Evolutionary conservation across 257 asterid genomes (phyloP).

Genomic region (Solanum boliviense): DNA sequence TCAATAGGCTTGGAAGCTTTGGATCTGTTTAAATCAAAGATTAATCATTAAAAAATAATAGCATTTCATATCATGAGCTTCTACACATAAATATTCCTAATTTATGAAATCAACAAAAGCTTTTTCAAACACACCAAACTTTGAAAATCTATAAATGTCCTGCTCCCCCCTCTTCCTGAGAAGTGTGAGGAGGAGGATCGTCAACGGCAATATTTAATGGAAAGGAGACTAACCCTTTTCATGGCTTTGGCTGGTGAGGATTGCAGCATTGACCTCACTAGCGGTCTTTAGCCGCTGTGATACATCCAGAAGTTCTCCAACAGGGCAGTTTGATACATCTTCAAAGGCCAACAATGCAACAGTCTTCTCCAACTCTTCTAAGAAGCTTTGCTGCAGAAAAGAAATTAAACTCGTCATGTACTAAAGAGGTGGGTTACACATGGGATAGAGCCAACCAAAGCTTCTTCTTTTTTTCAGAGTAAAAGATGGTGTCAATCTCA

Average conservation of each 20-base stretch:
- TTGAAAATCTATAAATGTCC: background rate
- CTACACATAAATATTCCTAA: background rate
- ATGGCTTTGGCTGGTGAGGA: conserved; percentile 81
- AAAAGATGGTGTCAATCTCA: background rate
- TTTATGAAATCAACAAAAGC: background rate
- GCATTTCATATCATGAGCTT: background rate
- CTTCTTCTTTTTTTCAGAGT: background rate
- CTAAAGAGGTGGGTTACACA: background rate
- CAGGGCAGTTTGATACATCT: conserved; percentile 60
- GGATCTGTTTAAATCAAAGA: conserved; percentile 54
- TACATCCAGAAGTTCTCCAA: conserved; percentile 57
- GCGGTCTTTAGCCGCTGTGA: conserved; percentile 85
- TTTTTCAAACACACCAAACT: background rate
- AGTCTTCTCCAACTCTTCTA: conserved; percentile 82
- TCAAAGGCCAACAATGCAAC: conserved; percentile 79
- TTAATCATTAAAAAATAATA: background rate
- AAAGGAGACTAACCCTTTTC: conserved; percentile 59
- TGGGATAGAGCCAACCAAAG: background rate
- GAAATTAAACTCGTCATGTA: background rate
- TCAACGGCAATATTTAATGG: background rate
- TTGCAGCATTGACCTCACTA: conserved; percentile 80
- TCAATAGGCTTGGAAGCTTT: conserved; percentile 81
- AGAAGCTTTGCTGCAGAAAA: conserved; percentile 46
- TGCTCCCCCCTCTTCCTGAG: background rate
- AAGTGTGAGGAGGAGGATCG: background rate